phyloP scores from a whole-genome alignment of 352 stramenopile species.

The Phytophthora meadii region DNA sequence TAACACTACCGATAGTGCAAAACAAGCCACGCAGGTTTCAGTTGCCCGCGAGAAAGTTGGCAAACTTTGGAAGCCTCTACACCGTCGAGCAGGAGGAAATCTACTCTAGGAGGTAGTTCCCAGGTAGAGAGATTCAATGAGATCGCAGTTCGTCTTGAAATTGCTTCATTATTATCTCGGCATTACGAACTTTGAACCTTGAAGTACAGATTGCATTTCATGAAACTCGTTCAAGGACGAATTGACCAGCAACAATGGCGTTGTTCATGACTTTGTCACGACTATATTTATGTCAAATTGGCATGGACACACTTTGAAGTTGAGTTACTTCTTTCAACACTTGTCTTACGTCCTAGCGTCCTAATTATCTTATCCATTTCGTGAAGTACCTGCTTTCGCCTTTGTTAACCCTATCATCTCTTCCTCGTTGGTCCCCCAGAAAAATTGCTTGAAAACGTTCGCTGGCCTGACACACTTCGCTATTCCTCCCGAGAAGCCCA shows the following conservation, averaged over 20 bases:
- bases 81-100: conserved; percentile 17
- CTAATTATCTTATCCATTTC: conserved; percentile 2
- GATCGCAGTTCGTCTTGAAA: no score
- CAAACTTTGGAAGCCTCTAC: conserved; percentile 39
- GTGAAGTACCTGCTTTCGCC: background rate
- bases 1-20: conserved; percentile 6
- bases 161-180: no score
- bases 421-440: background rate
- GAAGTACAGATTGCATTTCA: no score
- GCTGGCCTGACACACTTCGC: conserved; percentile 8
- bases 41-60: background rate
- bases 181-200: no score
- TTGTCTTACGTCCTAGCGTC: background rate
- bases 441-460: background rate
- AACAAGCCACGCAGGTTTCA: conserved; percentile 5
- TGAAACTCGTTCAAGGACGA: background rate
- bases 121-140: background rate
- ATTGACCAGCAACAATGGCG: background rate
- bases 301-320: background rate
- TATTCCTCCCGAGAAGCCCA: conserved; percentile 6
- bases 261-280: background rate
- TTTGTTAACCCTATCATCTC: background rate
- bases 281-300: background rate
- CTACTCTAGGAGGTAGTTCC: conserved; percentile 1
- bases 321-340: background rate